Evolutionary conservation across 306 rosid genomes (phyloP).

Genomic region (Lathyrus sativus): DNA sequence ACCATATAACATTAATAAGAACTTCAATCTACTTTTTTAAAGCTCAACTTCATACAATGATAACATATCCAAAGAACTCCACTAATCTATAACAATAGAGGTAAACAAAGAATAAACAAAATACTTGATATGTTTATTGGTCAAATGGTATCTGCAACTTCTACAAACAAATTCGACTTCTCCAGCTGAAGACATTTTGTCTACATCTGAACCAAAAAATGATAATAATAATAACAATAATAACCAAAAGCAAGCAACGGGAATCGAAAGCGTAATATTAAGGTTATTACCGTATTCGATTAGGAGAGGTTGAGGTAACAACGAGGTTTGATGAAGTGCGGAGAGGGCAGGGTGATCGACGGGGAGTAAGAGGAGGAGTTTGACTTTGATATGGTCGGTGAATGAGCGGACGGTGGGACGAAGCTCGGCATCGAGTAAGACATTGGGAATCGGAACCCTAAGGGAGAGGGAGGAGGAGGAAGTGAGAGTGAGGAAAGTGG

Average conservation of each 20-base stretch:
- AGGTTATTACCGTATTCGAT: slow-evolving; percentile 66
- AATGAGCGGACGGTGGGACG: no score
- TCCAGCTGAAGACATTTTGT: slow-evolving; percentile 50
- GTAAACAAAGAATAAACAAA: not conserved
- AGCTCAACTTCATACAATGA: not conserved
- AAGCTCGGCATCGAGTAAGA: no score
- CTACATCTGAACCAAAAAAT: slow-evolving; percentile 55
- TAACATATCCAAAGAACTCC: not conserved
- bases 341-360: slow-evolving; percentile 69
- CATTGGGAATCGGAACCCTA: no score
- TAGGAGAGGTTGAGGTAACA: slow-evolving; percentile 40
- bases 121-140: slow-evolving; percentile 67
- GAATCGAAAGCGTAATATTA: not conserved
- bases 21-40: not conserved
- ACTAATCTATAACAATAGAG: not conserved
- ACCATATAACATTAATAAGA: slow-evolving; percentile 25
- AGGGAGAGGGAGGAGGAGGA: no score
- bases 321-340: slow-evolving; percentile 39
- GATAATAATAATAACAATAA: no score
- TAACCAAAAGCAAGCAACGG: not conserved
- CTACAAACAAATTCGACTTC: slow-evolving; percentile 73
- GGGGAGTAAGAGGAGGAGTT: slow-evolving; percentile 81
- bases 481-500: no score
- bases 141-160: slow-evolving; percentile 65
- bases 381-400: no score